Evolutionary conservation across 352 stramenopile genomes (phyloP), one percentile per base, ranked within the genome.

Genomic region (Phytophthora vignae): DNA sequence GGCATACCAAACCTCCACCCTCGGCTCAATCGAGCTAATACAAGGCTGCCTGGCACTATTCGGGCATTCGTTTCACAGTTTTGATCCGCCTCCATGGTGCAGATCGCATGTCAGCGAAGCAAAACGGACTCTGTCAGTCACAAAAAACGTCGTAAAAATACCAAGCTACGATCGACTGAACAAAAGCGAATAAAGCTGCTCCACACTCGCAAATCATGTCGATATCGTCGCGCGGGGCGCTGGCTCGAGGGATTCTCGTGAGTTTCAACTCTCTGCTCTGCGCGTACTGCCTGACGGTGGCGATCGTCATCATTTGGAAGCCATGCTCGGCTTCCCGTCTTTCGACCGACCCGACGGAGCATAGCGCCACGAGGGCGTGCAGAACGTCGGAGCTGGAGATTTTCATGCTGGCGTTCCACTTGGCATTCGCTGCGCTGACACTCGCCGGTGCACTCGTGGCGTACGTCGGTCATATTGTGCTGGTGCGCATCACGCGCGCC

Each of bases 1-100:
- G 81, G 77, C 79, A 89, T 87, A 2, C 10, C 46, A 36, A 27
- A 27, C 52, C 29, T 46, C n/a, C 46, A 21, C 11, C 19, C n/a
- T 29, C 22, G 12, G n/a, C 9, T 25, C 44, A 21, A 17, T 44
- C 38, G 38, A 44, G 38, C 11, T 44, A 44, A 44, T 44, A 14
- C 2, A 12, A 7, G 2, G 38, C 38, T 44, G 38, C 38, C n/a
- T 8, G 11, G 4, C 21, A 22, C 3, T 52, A 14, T 33, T 57
- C 11, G 4, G 12, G 1, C 64, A 58, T 53, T 64, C 15, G 64
- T 71, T 71, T 71, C 64, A 65, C 49, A 4, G 36, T 42, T 5
- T 31, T 27, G 42, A 50, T 60, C 29, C 12, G 36, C 9, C 14
- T 48, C 17, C 3, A 31, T 25, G 6, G 14, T 33, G 36, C 38